Evolutionary conservation across 106 monocot species (phyloP).

Genomic region (Platanthera zijinensis): DNA sequence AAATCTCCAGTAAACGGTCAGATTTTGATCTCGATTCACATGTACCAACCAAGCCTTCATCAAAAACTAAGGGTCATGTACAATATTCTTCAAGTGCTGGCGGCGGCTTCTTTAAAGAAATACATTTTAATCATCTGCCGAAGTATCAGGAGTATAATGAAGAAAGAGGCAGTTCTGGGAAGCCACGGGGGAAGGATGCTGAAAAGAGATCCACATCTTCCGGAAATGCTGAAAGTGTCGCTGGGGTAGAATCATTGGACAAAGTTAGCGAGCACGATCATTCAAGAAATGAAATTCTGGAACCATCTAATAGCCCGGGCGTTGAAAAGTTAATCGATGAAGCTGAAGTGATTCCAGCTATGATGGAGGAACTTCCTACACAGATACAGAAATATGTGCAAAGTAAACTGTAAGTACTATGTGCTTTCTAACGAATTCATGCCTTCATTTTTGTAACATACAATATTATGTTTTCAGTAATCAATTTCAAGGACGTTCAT

Average conservation of each 20-base stretch:
- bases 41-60: conserved; percentile 8
- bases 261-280: conserved; percentile 18
- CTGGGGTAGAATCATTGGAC: conserved; percentile 7
- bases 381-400: conserved; percentile 11
- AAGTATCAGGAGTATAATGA: conserved; percentile 10
- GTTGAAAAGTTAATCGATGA: conserved; percentile 5
- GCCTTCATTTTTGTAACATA: not conserved
- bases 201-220: conserved; percentile 23
- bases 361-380: conserved; percentile 10
- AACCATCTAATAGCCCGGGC: conserved; percentile 8
- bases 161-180: conserved; percentile 10
- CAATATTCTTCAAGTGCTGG: conserved; percentile 14
- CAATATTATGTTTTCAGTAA: conserved; percentile 11
- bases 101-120: conserved; percentile 7
- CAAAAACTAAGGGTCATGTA: conserved; percentile 5
- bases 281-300: conserved; percentile 17
- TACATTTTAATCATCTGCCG: conserved; percentile 9
- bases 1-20: conserved; percentile 10
- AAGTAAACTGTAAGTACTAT: conserved; percentile 28
- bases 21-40: conserved; percentile 8
- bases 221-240: conserved; percentile 10
- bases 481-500: conserved; percentile 7
- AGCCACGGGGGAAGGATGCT: conserved; percentile 11
- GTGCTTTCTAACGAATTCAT: not conserved
- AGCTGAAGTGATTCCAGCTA: conserved; percentile 8